Evolutionary conservation across 371 early-diverging fungal species (phyloP).

Genomic region (Umbelopsis sp.): DNA sequence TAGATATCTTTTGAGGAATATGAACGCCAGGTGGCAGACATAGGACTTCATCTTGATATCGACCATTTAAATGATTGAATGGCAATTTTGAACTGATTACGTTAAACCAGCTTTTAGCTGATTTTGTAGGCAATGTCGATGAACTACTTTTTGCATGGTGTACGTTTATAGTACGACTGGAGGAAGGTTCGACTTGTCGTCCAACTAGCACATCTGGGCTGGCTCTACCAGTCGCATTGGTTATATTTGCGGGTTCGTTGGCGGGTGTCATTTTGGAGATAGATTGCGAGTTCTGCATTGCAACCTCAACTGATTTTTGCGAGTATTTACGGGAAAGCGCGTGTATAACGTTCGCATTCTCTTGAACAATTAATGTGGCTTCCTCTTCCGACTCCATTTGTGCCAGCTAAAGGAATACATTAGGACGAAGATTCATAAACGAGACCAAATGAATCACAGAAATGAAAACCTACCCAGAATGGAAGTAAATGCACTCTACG

Average conservation of each 20-base stretch:
- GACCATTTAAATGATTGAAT: neutral
- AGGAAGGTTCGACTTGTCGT: neutral
- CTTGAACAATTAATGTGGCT: neutral
- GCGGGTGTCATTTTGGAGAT: neutral
- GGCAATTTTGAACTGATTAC: neutral
- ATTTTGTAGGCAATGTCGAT: neutral
- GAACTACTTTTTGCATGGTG: neutral
- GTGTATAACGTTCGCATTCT: neutral
- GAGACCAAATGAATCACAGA: neutral
- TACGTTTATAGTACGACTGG: neutral
- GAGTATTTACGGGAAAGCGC: conserved; percentile 10
- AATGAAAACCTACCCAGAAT: conserved; percentile 76
- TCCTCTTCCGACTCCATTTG: conserved; percentile 21
- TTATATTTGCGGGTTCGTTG: neutral
- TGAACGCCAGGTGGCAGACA: conserved; percentile 55
- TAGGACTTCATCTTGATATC: conserved; percentile 27
- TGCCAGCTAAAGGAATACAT: conserved; percentile 10
- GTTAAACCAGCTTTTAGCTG: neutral
- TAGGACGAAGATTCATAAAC: neutral
- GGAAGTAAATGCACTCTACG: conserved; percentile 90
- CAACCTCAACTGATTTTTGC: neutral
- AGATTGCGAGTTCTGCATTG: neutral
- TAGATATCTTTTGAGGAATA: conserved; percentile 68
- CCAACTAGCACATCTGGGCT: neutral
- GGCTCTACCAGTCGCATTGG: neutral